Conservation (phyloP, 1,284 basidiomycete species). For the Ganoderma lucidum region DNA sequence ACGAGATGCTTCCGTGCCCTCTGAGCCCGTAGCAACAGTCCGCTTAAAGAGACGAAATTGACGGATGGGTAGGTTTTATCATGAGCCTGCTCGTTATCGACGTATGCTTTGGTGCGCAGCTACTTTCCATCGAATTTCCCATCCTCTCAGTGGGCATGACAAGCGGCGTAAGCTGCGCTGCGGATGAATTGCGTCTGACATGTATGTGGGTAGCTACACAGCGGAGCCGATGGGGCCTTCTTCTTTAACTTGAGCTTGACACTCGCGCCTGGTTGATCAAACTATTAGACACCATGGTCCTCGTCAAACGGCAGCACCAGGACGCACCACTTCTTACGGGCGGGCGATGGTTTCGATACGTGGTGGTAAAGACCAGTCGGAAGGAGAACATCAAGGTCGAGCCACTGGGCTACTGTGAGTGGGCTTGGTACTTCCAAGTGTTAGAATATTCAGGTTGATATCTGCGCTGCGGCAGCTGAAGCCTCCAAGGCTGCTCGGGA, state of each 20-base stretch:
- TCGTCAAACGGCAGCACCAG: background rate
- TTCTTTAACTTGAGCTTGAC: background rate
- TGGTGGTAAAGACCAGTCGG: background rate
- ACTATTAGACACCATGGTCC: background rate
- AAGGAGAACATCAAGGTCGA: background rate
- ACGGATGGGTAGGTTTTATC: too few species aligned
- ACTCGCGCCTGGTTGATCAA: background rate
- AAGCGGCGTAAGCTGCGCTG: background rate
- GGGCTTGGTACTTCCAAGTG: background rate
- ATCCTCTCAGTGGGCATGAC: background rate
- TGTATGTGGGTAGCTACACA: background rate
- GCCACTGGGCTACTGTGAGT: background rate
- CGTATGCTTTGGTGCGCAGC: background rate
- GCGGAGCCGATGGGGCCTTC: background rate
- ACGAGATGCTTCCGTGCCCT: background rate
- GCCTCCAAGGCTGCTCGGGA: background rate
- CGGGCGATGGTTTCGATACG: background rate
- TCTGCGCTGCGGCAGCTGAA: background rate
- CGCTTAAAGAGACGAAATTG: background rate
- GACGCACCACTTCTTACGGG: background rate
- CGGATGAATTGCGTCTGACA: background rate
- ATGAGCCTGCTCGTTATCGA: background rate
- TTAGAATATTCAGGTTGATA: too few species aligned
- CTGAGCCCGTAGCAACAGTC: background rate
- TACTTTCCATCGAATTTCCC: background rate